These are phyloP conservation scores for Lithocarpus polystachyus DNA, from an alignment of 306 rosid species.

Conservation along the genomic window DNA sequence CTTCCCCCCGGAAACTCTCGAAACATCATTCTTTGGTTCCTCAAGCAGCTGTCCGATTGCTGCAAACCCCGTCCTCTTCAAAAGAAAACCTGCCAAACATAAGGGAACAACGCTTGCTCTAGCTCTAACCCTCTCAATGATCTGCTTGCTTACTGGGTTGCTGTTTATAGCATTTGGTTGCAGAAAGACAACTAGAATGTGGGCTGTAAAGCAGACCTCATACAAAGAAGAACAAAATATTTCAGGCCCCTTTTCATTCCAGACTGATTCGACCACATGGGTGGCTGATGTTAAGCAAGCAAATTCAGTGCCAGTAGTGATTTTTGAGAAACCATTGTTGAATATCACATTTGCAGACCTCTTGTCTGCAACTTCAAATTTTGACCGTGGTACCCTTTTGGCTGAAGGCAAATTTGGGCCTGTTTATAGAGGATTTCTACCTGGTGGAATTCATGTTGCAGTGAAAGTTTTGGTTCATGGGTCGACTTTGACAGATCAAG, in stretches of 20 bases:
- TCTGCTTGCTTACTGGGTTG: conserved; percentile 68
- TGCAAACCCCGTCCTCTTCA: conserved; percentile 66
- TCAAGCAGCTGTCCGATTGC: conserved; percentile 85
- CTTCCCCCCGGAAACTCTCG: conserved; percentile 42
- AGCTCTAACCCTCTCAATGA: conserved; percentile 68
- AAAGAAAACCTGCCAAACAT: conserved; percentile 35
- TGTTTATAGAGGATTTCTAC: conserved; percentile 88
- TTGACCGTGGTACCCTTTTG: conserved; percentile 89
- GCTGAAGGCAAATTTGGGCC: conserved; percentile 99
- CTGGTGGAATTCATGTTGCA: conserved; percentile 88
- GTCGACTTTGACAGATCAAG: conserved; percentile 84
- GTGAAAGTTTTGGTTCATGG: conserved; percentile 93
- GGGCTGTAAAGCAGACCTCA: conserved; percentile 77
- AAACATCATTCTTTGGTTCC: conserved; percentile 64
- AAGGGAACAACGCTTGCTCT: conserved; percentile 71
- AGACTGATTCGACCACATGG: conserved; percentile 97
- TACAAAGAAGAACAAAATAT: conserved; percentile 78
- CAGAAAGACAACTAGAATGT: conserved; percentile 65
- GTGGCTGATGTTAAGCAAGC: conserved; percentile 99
- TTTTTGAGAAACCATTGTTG: conserved; percentile 90
- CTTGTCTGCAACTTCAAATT: conserved; percentile 85
- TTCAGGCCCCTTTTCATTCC: conserved; percentile 96
- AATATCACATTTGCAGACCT: conserved; percentile 90
- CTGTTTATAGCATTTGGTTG: conserved; percentile 79
- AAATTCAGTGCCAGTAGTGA: conserved; percentile 77